Evolutionary conservation across 495 filamentous ascomycete genomes (phyloP).

Genomic region (Penicillium maclennaniae): DNA sequence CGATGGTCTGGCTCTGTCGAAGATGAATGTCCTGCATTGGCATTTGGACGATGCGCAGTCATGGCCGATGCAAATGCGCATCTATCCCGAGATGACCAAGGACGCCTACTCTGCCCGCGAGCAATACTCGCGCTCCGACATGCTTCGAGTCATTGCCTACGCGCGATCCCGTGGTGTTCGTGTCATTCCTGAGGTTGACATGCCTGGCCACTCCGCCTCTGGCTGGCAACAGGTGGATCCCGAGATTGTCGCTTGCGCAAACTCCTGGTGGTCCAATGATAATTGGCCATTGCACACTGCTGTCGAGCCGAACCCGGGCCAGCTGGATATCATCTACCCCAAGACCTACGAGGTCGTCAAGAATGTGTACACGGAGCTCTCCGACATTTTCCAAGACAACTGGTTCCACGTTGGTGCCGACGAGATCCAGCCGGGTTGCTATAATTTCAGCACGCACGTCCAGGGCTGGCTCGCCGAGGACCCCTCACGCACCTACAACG

Average conservation of each 20-base stretch:
- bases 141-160: constrained; percentile 43
- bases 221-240: constrained; percentile 55
- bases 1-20: constrained; percentile 49
- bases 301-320: constrained; percentile 54
- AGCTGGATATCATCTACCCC: constrained; percentile 53
- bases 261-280: constrained; percentile 47
- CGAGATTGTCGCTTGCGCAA: constrained; percentile 45
- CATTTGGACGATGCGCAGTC: constrained; percentile 50
- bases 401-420: constrained; percentile 56
- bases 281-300: constrained; percentile 35
- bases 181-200: constrained; percentile 50
- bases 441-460: constrained; percentile 49
- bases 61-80: constrained; percentile 46
- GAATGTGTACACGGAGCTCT: constrained; percentile 52
- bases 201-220: constrained; percentile 48
- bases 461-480: constrained; percentile 48
- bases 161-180: constrained; percentile 46
- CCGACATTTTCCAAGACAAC: constrained; percentile 47
- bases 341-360: constrained; percentile 51
- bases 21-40: constrained; percentile 53
- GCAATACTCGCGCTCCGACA: constrained; percentile 35
- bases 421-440: constrained; percentile 51
- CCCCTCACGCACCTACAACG: constrained; percentile 44
- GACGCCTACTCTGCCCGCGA: constrained; percentile 52
- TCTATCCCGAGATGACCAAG: constrained; percentile 50